Evolutionary conservation across 345 rosid genomes (phyloP), one percentile per base, ranked within the genome.

Genomic region (Populus alba): DNA sequence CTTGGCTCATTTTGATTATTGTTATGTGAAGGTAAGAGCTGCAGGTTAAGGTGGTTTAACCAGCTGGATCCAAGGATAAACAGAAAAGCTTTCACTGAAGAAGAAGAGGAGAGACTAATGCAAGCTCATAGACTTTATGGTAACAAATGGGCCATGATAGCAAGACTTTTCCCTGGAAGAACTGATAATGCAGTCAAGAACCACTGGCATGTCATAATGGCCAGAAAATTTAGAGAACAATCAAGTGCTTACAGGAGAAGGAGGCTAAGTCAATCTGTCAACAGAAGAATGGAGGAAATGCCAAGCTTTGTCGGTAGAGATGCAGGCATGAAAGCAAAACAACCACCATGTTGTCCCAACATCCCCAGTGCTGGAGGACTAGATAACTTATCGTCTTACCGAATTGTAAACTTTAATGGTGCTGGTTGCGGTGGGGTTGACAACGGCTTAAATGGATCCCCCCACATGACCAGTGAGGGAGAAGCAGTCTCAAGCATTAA

Each of bases 171-270:
- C 75, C 98, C 99, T 25, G 99, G 99, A 31, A 90, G 99, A 78
- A 96, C 99, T n/a, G 99, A 96, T 85, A 96, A 96, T 75, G 94
- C 98, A 39, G 97, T 96, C 38, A 96, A 96, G 94, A 96, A 96
- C 72, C 98, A 96, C 83, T 96, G 98, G 98, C 99, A 96, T 87
- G 99, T 96, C 18, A 84, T 96, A 13, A 96, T 96, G 99, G 97
- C 99, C 47, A 94, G 97, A 74, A 96, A 96, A 79, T 91, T 88
- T 83, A 90, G 98, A 78, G 95, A 96, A 31, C 98, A 94, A 81
- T 91, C 98, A 18, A 89, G 81, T 70, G 91, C 92, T 20, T 92
- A 86, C 73, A 87, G 99, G 83, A 88, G 93, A 77, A 86, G 92
- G 83, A 93, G 91, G 87, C 83, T 82, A 66, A 78, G 27, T 39